Percentiles rank a stretch among this genome's conserved stretches.
Conservation (phyloP, 2,329 filamentous ascomycete species). For the Dactylellina haptotyla region DNA sequence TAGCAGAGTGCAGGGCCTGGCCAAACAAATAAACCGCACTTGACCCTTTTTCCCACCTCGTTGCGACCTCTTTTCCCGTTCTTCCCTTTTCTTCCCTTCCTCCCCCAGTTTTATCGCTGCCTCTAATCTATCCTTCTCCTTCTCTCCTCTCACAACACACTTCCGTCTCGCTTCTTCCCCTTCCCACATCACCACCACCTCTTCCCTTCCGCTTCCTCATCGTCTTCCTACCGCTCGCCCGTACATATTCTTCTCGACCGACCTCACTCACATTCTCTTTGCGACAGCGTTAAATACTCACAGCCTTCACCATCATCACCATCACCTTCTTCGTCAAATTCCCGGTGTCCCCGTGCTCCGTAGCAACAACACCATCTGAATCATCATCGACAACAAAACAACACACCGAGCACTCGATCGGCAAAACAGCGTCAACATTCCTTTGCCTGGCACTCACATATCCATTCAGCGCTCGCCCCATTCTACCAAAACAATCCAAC, state of each 20-base stretch:
- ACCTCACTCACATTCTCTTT: conserved; percentile 53
- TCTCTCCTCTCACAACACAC: conserved; percentile 58
- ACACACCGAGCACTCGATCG: conserved; percentile 16
- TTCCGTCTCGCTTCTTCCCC: conserved; percentile 61
- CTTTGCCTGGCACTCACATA: conserved; percentile 43
- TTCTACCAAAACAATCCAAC: conserved; percentile 11
- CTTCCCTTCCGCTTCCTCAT: conserved; percentile 62
- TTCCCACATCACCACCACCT: conserved; percentile 57
- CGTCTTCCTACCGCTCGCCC: conserved; percentile 61
- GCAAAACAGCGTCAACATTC: conserved; percentile 43
- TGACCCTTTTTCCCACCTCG: conserved; percentile 43
- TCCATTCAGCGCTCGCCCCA: conserved; percentile 8
- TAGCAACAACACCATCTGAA: conserved; percentile 41
- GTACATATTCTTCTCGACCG: conserved; percentile 58
- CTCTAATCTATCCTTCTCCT: conserved; percentile 60
- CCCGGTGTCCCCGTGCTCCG: background rate
- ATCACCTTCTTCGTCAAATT: background rate
- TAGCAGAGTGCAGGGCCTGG: conserved; percentile 4
- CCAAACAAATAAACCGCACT: conserved; percentile 49
- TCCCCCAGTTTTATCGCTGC: conserved; percentile 57
- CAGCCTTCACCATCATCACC: conserved; percentile 59
- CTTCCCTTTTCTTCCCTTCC: conserved; percentile 54
- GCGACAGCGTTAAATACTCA: conserved; percentile 55
- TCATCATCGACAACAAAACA: conserved; percentile 17
- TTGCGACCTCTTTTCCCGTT: conserved; percentile 52